Base-by-base conservation (phyloP, 495 filamentous ascomycete species). In the Xylaria bambusicola region DNA sequence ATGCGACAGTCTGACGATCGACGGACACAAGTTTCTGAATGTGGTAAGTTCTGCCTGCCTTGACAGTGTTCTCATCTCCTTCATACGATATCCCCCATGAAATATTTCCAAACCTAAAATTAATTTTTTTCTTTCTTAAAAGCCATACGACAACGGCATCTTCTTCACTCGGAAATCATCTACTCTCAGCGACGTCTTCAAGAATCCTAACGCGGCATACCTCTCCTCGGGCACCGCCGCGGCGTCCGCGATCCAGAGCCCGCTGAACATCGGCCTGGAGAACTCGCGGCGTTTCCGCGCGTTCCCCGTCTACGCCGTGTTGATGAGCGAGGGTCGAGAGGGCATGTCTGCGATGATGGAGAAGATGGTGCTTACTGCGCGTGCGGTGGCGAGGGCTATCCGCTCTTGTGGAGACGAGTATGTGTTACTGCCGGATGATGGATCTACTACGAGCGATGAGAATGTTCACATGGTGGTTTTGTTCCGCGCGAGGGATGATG, bases 21-120 rank as follows among this genome's bases (percentile, higher is more conserved):
- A 98, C 64, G 90, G 81, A 2, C 93, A 98, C 70, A 97, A 97
- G 67, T 73, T 97, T 6, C 80, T 98, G n/a, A 97, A 97, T 62
- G 92, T 96, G 24, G 83, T 86, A 71, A 44, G 82, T 79, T 21
- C n/a, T 41, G 2, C 18, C 26, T 13, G 7, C 27, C 29, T 26
- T 15, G 23, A n/a, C 58, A 23, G 15, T 2, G 18, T n/a, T n/a
- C n/a, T n/a, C n/a, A n/a, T n/a, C n/a, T n/a, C n/a, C n/a, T n/a
- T n/a, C n/a, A n/a, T n/a, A n/a, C n/a, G n/a, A n/a, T n/a, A n/a
- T n/a, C n/a, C n/a, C n/a, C n/a, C n/a, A n/a, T n/a, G n/a, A n/a
- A n/a, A n/a, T n/a, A n/a, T n/a, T n/a, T n/a, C n/a, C n/a, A n/a
- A n/a, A n/a, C n/a, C n/a, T n/a, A n/a, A n/a, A n/a, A n/a, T n/a